Base-by-base conservation (phyloP, 1,284 basidiomycete species). In the Phlebopus sp. region DNA sequence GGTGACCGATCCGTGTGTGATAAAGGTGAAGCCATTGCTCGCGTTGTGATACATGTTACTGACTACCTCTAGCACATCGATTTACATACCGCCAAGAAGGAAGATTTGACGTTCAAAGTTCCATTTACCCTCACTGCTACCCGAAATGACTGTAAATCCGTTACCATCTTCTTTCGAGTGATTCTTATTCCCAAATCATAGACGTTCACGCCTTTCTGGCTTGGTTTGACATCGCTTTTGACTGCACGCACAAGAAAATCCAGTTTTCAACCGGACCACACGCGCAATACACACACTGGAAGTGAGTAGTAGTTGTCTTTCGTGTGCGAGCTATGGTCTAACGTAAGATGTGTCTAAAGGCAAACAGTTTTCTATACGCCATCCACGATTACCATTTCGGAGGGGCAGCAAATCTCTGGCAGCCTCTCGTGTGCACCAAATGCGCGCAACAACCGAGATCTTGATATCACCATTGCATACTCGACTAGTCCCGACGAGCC, bases 201-300 rank as follows among this genome's bases (percentile, higher is more conserved):
- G 93, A 93, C 67, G 79, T 96, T 15, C 97, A 99, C 65, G 97
- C 97, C n/a, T 97, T 98, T 84, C 84, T 99, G 46, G 95, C 94
- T 32, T 99, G 97, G 97, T 99, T 99, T 71, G 97, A 99, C 69
- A 90, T 97, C 62, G 80, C 84, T 41, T 99, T 99, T 72, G 87
- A 92, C 50, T 94, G 91, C 66, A 95, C 93, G 54, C 97, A 99
- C 77, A 98, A 95, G 71, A 92, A 92, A 59, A 86, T 97, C 55
- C 85, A 86, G 62, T 97, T 97, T 72, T 93, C 90, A 43, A 97
- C 94, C 15, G 95, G 94, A 18, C 95, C 94, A 9, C 94, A 97
- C 60, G 90, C 93, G 45, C 90, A 92, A 70, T 96, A 97, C 77
- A 97, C 94, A 15, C 93, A 96, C 71, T 95, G 92, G 92, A 97